Evolutionary conservation across 768 basidiomycete species (phyloP).

Genomic region (Suillus placidus): DNA sequence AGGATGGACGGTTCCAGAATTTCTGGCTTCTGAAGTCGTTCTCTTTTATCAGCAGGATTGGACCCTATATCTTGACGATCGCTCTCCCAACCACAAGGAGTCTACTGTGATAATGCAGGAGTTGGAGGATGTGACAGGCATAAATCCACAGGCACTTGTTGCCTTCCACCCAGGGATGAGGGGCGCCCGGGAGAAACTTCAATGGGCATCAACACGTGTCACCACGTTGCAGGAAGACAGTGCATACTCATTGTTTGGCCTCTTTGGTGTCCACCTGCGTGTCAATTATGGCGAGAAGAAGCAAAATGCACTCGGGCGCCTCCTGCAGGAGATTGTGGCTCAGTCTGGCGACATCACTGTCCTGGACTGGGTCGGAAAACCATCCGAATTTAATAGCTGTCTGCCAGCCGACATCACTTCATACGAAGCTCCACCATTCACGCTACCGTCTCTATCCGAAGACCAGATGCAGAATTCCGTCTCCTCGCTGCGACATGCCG

Average conservation of each 20-base stretch:
- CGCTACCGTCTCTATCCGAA: background rate
- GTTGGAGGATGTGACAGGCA: background rate
- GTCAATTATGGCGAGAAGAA: conserved; percentile 18
- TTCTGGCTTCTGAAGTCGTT: background rate
- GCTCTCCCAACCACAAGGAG: background rate
- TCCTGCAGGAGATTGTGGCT: conserved; percentile 6
- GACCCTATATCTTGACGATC: background rate
- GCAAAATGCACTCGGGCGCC: conserved; percentile 7
- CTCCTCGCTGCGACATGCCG: background rate
- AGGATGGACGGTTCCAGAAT: background rate
- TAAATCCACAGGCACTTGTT: background rate
- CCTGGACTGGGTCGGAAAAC: conserved; percentile 7
- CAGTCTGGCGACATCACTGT: conserved; percentile 5
- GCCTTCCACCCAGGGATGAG: too few relatives aligned
- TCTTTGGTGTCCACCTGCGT: conserved; percentile 9
- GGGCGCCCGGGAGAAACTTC: too few relatives aligned
- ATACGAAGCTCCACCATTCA: background rate
- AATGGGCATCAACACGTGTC: too few relatives aligned
- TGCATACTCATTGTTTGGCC: background rate
- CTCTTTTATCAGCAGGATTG: background rate
- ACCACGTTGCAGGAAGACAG: too few relatives aligned
- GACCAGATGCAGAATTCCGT: background rate
- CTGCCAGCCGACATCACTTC: background rate
- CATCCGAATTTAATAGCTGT: background rate
- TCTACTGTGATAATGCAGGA: background rate